Base-by-base conservation (phyloP, 176 grass and related monocot species). In the Poa annua region DNA sequence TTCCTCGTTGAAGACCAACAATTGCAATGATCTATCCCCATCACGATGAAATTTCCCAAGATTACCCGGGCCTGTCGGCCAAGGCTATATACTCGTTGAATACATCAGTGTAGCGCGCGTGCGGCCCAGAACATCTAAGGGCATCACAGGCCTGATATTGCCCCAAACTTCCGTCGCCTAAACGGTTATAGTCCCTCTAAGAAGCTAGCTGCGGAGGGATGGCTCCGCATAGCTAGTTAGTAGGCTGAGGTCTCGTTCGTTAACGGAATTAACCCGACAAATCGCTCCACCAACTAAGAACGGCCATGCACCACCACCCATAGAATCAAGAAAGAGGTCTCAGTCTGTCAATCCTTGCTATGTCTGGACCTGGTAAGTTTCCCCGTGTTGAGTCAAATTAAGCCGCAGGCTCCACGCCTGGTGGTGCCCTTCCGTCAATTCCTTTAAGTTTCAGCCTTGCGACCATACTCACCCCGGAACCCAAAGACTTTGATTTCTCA, bases 401-500 rank as follows among this genome's bases (percentile, higher is more conserved):
- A 87, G 70, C 60, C 60, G 36, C 49, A 81, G 70, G 78, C 78
- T 81, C 67, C 84, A 86, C 33, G 42, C 59, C 34, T 57, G 11
- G 78, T 81, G 77, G 70, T 86, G 85, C 47, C 77, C 70, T 86
- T 86, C 16, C 41, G 2, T 47, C 55, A 78, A 79, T 65, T 48
- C 59, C 77, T 65, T 79, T 79, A 79, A 79, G 74, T 76, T 70
- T 57, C 63, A 87, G 60, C 89, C 80, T 87, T 90, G 89, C 86
- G 73, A 92, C 86, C 86, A 92, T 86, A 89, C 83, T 89, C 68
- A 75, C 86, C 86, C 77, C 22, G 33, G 62, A 91, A 89, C 80
- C 89, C 86, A 94, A 94, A 91, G 80, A 94, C 86, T 94, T 94
- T 85, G 89, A 94, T 94, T 94, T 94, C 89, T 94, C 92, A 91